Evolutionary conservation across 2,329 filamentous ascomycete species (phyloP).

Genomic region (Lecanoromycetidae sp.): DNA sequence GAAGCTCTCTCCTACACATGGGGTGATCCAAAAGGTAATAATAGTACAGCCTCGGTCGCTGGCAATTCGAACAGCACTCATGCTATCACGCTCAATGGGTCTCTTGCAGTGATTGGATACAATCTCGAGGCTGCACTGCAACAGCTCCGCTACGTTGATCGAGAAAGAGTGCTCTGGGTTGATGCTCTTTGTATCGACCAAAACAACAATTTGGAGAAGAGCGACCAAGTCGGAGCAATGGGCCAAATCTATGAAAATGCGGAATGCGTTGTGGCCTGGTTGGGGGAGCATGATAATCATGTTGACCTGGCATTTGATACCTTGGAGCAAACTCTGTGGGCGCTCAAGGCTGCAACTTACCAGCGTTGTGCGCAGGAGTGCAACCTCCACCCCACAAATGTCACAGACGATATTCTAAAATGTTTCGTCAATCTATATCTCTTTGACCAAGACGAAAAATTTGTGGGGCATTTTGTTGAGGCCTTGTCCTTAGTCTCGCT

Average conservation of each 20-base stretch:
- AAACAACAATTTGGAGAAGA: constrained; percentile 19
- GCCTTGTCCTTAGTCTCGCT: background rate
- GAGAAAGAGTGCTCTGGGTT: constrained; percentile 20
- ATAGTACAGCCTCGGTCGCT: no score
- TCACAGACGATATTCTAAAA: background rate
- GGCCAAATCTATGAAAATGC: constrained; percentile 22
- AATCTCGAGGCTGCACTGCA: constrained; percentile 3
- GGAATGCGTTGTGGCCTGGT: constrained; percentile 21
- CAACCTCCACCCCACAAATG: no score
- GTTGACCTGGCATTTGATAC: background rate
- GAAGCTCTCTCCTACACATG: constrained; percentile 6
- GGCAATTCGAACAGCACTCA: background rate
- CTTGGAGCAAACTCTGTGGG: background rate
- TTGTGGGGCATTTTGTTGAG: background rate
- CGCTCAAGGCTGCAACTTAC: background rate
- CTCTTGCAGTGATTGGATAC: background rate
- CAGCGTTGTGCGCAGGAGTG: background rate
- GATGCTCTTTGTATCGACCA: constrained; percentile 25
- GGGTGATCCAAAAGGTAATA: background rate
- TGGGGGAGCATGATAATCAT: constrained; percentile 16
- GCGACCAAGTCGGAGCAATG: constrained; percentile 21
- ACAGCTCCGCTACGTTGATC: background rate
- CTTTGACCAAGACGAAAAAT: no score
- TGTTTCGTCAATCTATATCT: background rate
- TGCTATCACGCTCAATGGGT: background rate